phyloP scores from a whole-genome alignment of 208 protist genomes.

The Phytomonas francai region DNA sequence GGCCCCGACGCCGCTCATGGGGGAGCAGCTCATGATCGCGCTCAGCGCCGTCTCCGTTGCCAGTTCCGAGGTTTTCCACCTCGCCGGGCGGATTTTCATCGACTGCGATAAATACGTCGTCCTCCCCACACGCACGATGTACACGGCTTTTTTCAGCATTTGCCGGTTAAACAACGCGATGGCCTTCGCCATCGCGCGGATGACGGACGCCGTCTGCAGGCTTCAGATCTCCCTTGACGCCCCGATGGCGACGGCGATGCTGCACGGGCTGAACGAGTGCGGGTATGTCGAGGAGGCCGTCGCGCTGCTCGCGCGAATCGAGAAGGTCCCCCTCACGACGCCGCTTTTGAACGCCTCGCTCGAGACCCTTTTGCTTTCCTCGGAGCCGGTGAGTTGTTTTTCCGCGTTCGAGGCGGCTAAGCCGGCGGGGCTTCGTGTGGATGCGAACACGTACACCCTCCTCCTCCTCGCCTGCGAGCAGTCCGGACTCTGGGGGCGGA shows the following conservation, averaged over 20 bases:
- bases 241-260: constrained; percentile 60
- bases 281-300: constrained; percentile 79
- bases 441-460: constrained; percentile 73
- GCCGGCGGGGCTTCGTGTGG: constrained; percentile 20
- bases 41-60: constrained; percentile 25
- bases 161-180: constrained; percentile 68
- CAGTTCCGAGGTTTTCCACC: constrained; percentile 39
- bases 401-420: constrained; percentile 46
- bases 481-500: constrained; percentile 51
- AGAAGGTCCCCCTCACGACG: constrained; percentile 62
- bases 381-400: constrained; percentile 64
- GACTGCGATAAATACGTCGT: constrained; percentile 74
- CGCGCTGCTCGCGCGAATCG: constrained; percentile 43
- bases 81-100: constrained; percentile 66
- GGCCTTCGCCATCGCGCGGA: constrained; percentile 59
- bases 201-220: constrained; percentile 48
- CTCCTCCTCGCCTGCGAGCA: constrained; percentile 75
- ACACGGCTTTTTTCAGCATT: constrained; percentile 72
- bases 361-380: constrained; percentile 69
- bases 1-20: constrained; percentile 49
- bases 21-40: constrained; percentile 76
- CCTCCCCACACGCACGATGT: constrained; percentile 74
- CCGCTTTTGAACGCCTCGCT: constrained; percentile 73
- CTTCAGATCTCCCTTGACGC: constrained; percentile 66
- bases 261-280: constrained; percentile 67